These are phyloP conservation scores for Betula pendula DNA, from an alignment of 306 rosid genomes.

Conservation along the genomic window DNA sequence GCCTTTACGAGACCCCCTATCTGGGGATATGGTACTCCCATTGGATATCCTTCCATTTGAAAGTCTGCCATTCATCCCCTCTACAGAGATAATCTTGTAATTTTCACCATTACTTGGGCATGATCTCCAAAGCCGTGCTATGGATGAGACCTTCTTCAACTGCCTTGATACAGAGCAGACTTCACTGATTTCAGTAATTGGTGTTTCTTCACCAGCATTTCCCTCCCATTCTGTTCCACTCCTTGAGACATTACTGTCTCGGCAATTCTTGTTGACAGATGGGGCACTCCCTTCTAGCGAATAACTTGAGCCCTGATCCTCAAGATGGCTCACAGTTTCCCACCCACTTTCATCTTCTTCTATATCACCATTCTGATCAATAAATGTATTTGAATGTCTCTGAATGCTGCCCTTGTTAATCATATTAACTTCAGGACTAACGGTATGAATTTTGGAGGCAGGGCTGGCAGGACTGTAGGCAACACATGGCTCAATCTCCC, in stretches of 20 bases:
- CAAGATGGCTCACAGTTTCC: slow-evolving; percentile 91
- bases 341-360: slow-evolving; percentile 97
- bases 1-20: slow-evolving; percentile 52
- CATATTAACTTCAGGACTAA: slow-evolving; percentile 61
- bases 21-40: slow-evolving; percentile 61
- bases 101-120: slow-evolving; percentile 62
- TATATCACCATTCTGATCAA: slow-evolving; percentile 58
- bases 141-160: slow-evolving; percentile 69
- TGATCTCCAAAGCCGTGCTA: slow-evolving; percentile 80
- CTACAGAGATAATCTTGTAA: slow-evolving; percentile 65
- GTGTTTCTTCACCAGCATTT: slow-evolving; percentile 54
- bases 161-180: slow-evolving; percentile 68
- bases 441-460: slow-evolving; percentile 66
- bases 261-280: slow-evolving; percentile 59
- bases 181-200: slow-evolving; percentile 73
- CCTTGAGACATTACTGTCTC: slow-evolving; percentile 54
- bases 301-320: slow-evolving; percentile 86
- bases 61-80: slow-evolving; percentile 68
- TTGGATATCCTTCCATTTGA: slow-evolving; percentile 73
- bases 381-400: slow-evolving; percentile 42
- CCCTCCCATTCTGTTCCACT: slow-evolving; percentile 79
- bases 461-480: slow-evolving; percentile 64
- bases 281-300: slow-evolving; percentile 71
- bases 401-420: slow-evolving; percentile 46
- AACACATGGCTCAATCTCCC: slow-evolving; percentile 70